A percentile compares a stretch with the other conserved stretches of the same genome.
phyloP scores from a whole-genome alignment of 768 basidiomycete genomes.

The Tephrocybe sp. region DNA sequence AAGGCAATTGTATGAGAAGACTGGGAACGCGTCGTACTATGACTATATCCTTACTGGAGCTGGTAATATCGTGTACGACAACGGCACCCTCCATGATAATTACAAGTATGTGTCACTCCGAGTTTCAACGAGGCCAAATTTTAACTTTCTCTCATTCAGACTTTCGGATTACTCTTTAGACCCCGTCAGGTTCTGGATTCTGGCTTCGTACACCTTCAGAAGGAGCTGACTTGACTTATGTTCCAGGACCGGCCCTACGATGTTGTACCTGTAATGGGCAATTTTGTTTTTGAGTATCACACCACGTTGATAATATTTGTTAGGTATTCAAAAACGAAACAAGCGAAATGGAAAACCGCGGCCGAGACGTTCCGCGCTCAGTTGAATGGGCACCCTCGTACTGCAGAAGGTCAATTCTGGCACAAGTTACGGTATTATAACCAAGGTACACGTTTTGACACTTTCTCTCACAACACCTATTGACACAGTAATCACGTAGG shows the following conservation, averaged over 20 bases:
- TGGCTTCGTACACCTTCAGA: conserved; percentile 7
- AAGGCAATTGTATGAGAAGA: conserved; percentile 36
- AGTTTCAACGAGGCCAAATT: background rate
- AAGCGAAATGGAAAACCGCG: conserved; percentile 38
- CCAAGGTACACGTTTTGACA: conserved; percentile 33
- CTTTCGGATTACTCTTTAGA: conserved; percentile 33
- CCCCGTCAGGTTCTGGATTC: conserved; percentile 29
- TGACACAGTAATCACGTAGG: conserved; percentile 21
- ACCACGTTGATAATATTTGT: background rate
- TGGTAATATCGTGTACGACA: conserved; percentile 35
- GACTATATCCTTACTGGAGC: conserved; percentile 37
- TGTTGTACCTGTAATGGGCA: conserved; percentile 33
- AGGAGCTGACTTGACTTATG: conserved; percentile 26
- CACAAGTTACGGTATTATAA: conserved; percentile 42
- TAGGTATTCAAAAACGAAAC: conserved; percentile 29
- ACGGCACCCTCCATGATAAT: conserved; percentile 37
- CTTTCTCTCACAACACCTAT: background rate
- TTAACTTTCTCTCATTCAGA: conserved; percentile 13
- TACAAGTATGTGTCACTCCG: conserved; percentile 30
- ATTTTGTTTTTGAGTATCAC: too few relatives aligned
- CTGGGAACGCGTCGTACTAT: conserved; percentile 40
- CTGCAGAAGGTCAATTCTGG: conserved; percentile 45
- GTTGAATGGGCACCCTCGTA: conserved; percentile 41
- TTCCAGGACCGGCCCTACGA: conserved; percentile 39
- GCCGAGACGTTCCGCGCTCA: conserved; percentile 37